These are phyloP conservation scores for Alternaria solani DNA, from an alignment of 2,329 filamentous ascomycete genomes.

Conservation along the genomic window DNA sequence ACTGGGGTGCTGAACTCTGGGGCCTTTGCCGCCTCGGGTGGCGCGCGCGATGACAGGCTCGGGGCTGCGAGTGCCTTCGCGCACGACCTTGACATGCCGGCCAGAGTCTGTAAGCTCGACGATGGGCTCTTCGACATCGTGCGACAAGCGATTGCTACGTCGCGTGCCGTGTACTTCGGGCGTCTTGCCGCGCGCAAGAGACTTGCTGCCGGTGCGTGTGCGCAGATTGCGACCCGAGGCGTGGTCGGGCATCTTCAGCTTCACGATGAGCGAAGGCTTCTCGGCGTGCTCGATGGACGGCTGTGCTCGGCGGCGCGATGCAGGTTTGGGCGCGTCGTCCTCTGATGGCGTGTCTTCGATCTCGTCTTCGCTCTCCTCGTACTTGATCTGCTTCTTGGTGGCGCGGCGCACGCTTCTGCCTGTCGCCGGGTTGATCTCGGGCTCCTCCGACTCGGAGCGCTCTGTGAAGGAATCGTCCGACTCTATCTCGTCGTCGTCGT, in stretches of 20 bases:
- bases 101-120: slow-evolving; percentile 67
- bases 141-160: slow-evolving; percentile 67
- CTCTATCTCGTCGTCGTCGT: slow-evolving; percentile 59
- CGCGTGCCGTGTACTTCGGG: slow-evolving; percentile 52
- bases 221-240: slow-evolving; percentile 40
- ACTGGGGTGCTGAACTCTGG: slow-evolving; percentile 57
- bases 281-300: slow-evolving; percentile 39
- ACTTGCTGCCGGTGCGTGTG: slow-evolving; percentile 53
- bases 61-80: slow-evolving; percentile 62
- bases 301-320: slow-evolving; percentile 31
- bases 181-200: slow-evolving; percentile 48
- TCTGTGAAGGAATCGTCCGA: slow-evolving; percentile 55
- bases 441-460: slow-evolving; percentile 54
- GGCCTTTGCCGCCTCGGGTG: slow-evolving; percentile 57
- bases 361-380: slow-evolving; percentile 63
- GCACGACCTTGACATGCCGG: slow-evolving; percentile 63
- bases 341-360: slow-evolving; percentile 51
- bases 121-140: slow-evolving; percentile 64
- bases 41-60: slow-evolving; percentile 55
- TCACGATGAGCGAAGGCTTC: slow-evolving; percentile 52
- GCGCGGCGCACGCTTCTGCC: slow-evolving; percentile 64
- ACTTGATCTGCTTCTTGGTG: slow-evolving; percentile 63
- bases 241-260: slow-evolving; percentile 49
- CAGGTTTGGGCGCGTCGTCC: slow-evolving; percentile 34
- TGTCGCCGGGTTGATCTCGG: slow-evolving; percentile 63